phyloP scores from a whole-genome alignment of 2,329 filamentous ascomycete species.

The Ceratocystis ficicola region DNA sequence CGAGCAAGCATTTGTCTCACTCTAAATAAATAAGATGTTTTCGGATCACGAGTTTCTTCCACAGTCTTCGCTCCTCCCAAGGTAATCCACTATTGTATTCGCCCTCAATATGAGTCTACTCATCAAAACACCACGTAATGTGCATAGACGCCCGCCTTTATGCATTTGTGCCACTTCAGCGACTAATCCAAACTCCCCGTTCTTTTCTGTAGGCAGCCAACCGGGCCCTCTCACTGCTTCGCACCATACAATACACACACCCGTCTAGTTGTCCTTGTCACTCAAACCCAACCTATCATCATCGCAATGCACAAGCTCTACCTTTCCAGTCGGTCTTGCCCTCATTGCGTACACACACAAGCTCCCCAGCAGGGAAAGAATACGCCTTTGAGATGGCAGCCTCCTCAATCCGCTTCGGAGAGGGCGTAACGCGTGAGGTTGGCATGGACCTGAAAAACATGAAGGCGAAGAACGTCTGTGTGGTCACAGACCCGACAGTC shows the following conservation, averaged over 20 bases:
- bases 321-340: slow-evolving; percentile 2
- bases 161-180: background rate
- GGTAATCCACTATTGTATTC: background rate
- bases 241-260: slow-evolving; percentile 83
- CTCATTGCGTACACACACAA: slow-evolving; percentile 42
- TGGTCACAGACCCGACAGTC: slow-evolving; percentile 82
- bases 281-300: slow-evolving; percentile 70
- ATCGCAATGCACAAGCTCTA: slow-evolving; percentile 37
- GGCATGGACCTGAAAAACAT: slow-evolving; percentile 97
- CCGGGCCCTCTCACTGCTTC: slow-evolving; percentile 60
- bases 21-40: background rate
- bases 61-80: background rate
- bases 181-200: background rate
- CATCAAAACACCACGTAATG: slow-evolving; percentile 17
- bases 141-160: background rate
- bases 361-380: slow-evolving; percentile 57
- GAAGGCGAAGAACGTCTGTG: slow-evolving; percentile 72
- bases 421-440: slow-evolving; percentile 85
- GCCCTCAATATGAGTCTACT: slow-evolving; percentile 13
- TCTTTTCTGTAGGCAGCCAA: slow-evolving; percentile 40
- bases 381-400: slow-evolving; percentile 99
- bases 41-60: background rate
- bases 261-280: slow-evolving; percentile 87
- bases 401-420: slow-evolving; percentile 85
- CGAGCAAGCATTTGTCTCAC: background rate